Evolutionary conservation across 331 rosid species (phyloP).

Genomic region (Quercus lobata): DNA sequence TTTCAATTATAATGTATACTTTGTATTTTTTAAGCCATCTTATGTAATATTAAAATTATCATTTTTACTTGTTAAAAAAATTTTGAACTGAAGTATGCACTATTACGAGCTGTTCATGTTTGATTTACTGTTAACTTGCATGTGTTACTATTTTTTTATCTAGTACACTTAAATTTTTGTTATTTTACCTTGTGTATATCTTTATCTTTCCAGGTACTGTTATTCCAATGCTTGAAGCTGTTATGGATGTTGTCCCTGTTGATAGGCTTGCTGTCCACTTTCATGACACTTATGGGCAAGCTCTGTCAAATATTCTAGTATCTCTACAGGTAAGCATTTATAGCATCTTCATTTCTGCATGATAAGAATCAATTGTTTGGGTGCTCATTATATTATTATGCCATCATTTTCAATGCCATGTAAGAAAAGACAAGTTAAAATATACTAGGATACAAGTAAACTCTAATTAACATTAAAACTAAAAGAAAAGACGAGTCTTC

Average conservation of each 20-base stretch:
- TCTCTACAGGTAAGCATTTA: constrained; percentile 70
- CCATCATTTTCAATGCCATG: not conserved
- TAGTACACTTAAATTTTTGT: not conserved
- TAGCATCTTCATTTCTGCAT: not conserved
- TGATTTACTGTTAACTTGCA: not conserved
- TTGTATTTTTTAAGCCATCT: too few species aligned
- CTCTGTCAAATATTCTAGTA: constrained; percentile 70
- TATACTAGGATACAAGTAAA: too few species aligned
- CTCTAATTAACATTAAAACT: too few species aligned
- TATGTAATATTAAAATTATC: too few species aligned
- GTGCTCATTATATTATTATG: constrained; percentile 4
- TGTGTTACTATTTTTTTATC: not conserved
- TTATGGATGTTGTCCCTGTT: constrained; percentile 55
- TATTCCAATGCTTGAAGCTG: constrained; percentile 87
- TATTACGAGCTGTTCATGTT: not conserved
- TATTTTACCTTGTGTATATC: not conserved
- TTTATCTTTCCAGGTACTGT: constrained; percentile 50
- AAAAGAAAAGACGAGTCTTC: too few species aligned
- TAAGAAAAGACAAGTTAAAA: too few species aligned
- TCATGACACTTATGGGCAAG: constrained; percentile 96
- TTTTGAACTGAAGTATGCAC: too few species aligned
- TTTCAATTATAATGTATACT: too few species aligned
- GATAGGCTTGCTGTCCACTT: constrained; percentile 85
- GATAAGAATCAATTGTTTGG: not conserved
- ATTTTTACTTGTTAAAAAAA: too few species aligned